Evolutionary conservation across 257 asterid species (phyloP), one percentile per base, ranked within the genome.

Genomic region (Anisodus tanguticus): DNA sequence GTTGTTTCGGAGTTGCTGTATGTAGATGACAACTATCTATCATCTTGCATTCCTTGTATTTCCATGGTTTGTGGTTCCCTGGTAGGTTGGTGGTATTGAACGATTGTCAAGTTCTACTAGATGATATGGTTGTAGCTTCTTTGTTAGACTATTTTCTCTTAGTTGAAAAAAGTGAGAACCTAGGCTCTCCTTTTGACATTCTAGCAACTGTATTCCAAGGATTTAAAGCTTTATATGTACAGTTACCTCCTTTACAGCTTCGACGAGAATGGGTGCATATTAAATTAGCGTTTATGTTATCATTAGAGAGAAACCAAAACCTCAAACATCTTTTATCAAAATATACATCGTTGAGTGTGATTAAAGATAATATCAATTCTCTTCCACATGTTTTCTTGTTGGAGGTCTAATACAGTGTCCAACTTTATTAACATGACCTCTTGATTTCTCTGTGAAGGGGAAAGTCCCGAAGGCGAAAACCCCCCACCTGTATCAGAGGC

Each of bases 1-100:
- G 62, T 13, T 12, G 62, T 41, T 55, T 54, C n/a, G 0, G 17
- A 55, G 62, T 55, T 12, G 62, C 59, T 54, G 4, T 12, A 7
- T 55, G 62, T 13, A 55, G 62, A 13, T 54, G 57, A 41, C 3
- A 70, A 3, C 57, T 70, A 70, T n/a, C 26, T 15, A 15, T 67
- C 8, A 1, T 67, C 2, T 9, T 43, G 39, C 17, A 26, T 64
- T 60, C 17, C 12, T 39, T 39, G 15, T 19, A 47, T 31, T 10
- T 71, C 59, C 15, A 1, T 45, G 51, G 16, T 17, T 31, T 31
- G 35, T 31, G 35, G 35, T 31, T 31, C 35, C 35, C 35, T 70
- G 43, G 62, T 74, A 39, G 26, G 26, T 74, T 49, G 59, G 17
- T 49, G 59, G 17, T 74, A 74, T 74, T 74, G 60, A 74, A 12